Percentiles rank a stretch among this genome's conserved stretches.
These are phyloP conservation scores for Tricholoma sp. DNA, from an alignment of 768 basidiomycete species.

Conservation along the genomic window DNA sequence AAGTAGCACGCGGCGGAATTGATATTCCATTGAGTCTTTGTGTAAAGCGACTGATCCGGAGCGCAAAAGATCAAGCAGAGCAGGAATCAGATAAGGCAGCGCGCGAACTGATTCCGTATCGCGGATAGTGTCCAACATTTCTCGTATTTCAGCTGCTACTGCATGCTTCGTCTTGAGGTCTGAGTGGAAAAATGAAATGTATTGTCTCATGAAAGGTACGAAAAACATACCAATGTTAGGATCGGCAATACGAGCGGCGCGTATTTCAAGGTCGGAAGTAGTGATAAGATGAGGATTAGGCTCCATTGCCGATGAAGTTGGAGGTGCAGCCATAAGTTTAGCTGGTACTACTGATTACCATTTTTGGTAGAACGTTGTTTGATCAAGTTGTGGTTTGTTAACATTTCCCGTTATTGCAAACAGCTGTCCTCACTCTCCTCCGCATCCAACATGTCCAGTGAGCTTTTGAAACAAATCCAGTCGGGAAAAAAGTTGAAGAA, in stretches of 20 bases:
- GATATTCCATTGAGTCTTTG: slow-evolving; percentile 66
- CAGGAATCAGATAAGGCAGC: slow-evolving; percentile 67
- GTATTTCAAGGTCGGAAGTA: slow-evolving; percentile 59
- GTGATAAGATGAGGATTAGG: slow-evolving; percentile 29
- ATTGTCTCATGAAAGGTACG: slow-evolving; percentile 1
- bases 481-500: slow-evolving; percentile 81
- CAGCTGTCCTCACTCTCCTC: background rate
- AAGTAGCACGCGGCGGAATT: slow-evolving; percentile 81
- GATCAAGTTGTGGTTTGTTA: background rate
- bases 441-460: slow-evolving; percentile 54
- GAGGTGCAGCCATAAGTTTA: slow-evolving; percentile 25
- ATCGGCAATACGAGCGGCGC: slow-evolving; percentile 70
- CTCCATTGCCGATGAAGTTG: slow-evolving; percentile 25
- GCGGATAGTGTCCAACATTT: slow-evolving; percentile 74
- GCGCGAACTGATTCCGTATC: slow-evolving; percentile 69
- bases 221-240: slow-evolving; percentile 56
- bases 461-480: slow-evolving; percentile 78
- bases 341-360: slow-evolving; percentile 12
- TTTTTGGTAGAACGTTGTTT: slow-evolving; percentile 16
- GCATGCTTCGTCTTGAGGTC: slow-evolving; percentile 67
- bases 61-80: slow-evolving; percentile 66
- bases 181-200: slow-evolving; percentile 21
- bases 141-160: slow-evolving; percentile 74
- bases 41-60: slow-evolving; percentile 61
- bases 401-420: background rate